Conservation (phyloP, 345 rosid genomes). For the Eucalyptus marginata region DNA sequence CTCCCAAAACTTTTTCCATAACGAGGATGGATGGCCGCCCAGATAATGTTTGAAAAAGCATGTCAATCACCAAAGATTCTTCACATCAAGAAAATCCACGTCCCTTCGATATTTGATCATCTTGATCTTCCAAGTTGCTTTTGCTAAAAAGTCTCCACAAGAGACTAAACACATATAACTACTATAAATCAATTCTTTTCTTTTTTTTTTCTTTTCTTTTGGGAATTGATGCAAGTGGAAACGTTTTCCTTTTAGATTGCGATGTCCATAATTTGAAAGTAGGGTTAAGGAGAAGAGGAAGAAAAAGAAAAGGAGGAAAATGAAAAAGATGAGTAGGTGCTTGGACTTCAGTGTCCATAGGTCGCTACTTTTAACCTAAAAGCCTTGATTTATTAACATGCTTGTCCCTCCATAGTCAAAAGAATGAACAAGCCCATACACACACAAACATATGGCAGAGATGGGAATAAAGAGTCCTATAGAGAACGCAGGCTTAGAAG, state of each 20-base stretch:
- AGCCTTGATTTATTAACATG: conserved; percentile 1
- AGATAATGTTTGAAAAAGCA: neutral
- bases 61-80: neutral
- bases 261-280: neutral
- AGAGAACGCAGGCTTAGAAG: neutral
- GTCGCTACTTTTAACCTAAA: conserved; percentile 32
- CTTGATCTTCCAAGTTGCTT: neutral
- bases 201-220: neutral
- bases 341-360: conserved; percentile 58
- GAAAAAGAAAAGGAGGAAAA: neutral
- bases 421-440: neutral
- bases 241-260: neutral
- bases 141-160: neutral
- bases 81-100: neutral
- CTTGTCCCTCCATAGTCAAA: conserved; percentile 8
- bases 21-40: neutral
- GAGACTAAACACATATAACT: neutral
- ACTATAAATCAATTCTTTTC: neutral
- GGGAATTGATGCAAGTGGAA: neutral
- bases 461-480: neutral
- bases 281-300: neutral
- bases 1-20: neutral
- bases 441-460: neutral
- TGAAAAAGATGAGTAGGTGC: conserved; percentile 7
- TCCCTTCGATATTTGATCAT: neutral